Evolutionary conservation across 2,329 filamentous ascomycete genomes (phyloP).

Genomic region (Emericellopsis atlantica): DNA sequence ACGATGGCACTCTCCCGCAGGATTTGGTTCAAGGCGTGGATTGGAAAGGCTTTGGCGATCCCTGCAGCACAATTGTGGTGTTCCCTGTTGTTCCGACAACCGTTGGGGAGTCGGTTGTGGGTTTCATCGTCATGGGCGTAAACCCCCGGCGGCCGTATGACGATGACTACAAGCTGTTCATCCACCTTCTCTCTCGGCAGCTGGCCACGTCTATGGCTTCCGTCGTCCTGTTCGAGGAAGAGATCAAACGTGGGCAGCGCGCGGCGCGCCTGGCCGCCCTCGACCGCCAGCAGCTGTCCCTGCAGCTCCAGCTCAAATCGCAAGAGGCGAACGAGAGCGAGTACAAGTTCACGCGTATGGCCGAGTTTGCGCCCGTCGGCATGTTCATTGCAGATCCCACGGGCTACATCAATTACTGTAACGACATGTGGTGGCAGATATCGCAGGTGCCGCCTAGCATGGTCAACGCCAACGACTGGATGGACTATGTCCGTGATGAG

Average conservation of each 20-base stretch:
- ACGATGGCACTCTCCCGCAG: constrained; percentile 51
- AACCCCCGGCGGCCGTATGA: constrained; percentile 72
- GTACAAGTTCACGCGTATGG: constrained; percentile 72
- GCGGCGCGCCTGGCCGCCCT: constrained; percentile 64
- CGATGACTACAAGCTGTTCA: constrained; percentile 67
- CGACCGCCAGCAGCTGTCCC: constrained; percentile 65
- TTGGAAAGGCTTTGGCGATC: constrained; percentile 59
- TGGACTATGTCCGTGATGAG: constrained; percentile 56
- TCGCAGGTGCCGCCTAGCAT: constrained; percentile 50
- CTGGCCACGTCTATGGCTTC: constrained; percentile 70
- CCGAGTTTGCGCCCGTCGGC: constrained; percentile 71
- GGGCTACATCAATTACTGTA: constrained; percentile 66
- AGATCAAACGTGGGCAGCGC: constrained; percentile 61
- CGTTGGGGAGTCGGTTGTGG: constrained; percentile 56
- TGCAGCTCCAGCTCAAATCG: constrained; percentile 56
- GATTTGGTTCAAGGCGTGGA: constrained; percentile 54
- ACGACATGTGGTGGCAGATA: constrained; percentile 67
- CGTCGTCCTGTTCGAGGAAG: constrained; percentile 72
- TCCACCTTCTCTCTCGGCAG: constrained; percentile 62
- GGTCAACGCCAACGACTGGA: constrained; percentile 52
- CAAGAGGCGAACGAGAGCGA: constrained; percentile 55
- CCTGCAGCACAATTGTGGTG: constrained; percentile 58
- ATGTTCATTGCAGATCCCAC: constrained; percentile 70
- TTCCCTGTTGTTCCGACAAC: constrained; percentile 70
- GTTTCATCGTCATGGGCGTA: constrained; percentile 66